phyloP scores from a whole-genome alignment of 2,329 filamentous ascomycete genomes.

The Trichoderma koningiopsis region DNA sequence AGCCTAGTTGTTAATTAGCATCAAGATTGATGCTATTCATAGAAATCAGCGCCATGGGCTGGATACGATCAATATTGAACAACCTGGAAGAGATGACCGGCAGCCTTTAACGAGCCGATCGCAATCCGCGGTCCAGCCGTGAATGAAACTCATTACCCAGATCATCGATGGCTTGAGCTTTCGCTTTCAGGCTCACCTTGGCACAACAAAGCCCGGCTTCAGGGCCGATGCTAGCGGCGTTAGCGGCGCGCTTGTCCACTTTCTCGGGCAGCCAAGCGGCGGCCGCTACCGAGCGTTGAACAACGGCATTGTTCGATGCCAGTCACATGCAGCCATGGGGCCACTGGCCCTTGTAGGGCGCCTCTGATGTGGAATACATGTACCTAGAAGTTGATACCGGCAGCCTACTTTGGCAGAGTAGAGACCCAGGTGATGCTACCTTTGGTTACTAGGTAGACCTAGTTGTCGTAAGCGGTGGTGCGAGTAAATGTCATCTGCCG shows the following conservation, averaged over 20 bases:
- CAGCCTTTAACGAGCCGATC: neutral
- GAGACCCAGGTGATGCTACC: neutral
- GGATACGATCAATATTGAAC: neutral
- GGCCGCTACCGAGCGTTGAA: slow-evolving; percentile 1
- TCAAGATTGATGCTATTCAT: neutral
- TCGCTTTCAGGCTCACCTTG: neutral
- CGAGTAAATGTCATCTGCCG: neutral
- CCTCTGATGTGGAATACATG: neutral
- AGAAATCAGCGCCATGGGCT: neutral
- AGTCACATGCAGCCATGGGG: slow-evolving; percentile 1
- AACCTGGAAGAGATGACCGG: neutral
- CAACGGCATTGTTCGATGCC: slow-evolving; percentile 3
- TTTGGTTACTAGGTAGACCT: too few relatives aligned
- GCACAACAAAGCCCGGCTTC: neutral
- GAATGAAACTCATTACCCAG: neutral
- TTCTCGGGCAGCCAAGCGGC: neutral
- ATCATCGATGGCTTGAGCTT: neutral
- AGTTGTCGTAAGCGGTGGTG: neutral
- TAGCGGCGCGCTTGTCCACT: neutral
- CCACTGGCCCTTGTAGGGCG: neutral
- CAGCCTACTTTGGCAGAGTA: neutral
- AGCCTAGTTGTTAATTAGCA: neutral
- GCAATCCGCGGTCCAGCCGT: neutral
- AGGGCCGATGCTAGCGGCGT: neutral
- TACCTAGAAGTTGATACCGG: neutral